These are phyloP conservation scores for Fistulifera pelliculosa DNA, from an alignment of 108 stramenopile genomes.

Conservation along the genomic window DNA sequence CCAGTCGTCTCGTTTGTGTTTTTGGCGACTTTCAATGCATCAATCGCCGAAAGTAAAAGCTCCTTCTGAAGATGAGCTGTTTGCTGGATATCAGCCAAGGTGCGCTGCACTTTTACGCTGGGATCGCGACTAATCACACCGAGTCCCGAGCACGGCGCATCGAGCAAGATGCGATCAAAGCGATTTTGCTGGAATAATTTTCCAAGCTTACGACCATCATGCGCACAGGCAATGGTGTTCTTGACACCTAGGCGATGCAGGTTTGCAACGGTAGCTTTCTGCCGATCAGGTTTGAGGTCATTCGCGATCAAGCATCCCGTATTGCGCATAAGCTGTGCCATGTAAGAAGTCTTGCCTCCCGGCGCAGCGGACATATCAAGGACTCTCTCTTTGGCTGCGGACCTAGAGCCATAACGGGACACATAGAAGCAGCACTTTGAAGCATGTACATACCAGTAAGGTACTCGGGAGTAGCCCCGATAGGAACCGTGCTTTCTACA, in stretches of 20 bases:
- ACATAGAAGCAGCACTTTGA: constrained; percentile 96
- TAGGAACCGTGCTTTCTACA: constrained; percentile 92
- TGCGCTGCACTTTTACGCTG: constrained; percentile 93
- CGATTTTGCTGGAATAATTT: constrained; percentile 47
- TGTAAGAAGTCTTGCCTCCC: constrained; percentile 96
- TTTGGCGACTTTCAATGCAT: constrained; percentile 63
- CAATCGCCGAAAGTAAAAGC: constrained; percentile 93
- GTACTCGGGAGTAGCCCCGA: constrained; percentile 99
- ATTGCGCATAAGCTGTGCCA: constrained; percentile 97
- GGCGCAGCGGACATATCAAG: constrained; percentile 97
- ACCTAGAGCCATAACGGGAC: constrained; percentile 90
- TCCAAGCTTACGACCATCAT: constrained; percentile 92
- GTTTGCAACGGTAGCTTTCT: constrained; percentile 97
- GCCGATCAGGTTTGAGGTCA: constrained; percentile 88
- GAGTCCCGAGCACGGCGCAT: constrained; percentile 97
- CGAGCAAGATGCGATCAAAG: constrained; percentile 94
- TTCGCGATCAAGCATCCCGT: constrained; percentile 93
- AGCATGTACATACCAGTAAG: constrained; percentile 99
- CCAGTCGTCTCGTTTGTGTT: constrained; percentile 66
- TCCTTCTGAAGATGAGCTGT: constrained; percentile 96
- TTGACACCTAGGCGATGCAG: constrained; percentile 95
- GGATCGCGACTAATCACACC: constrained; percentile 98
- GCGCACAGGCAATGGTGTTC: constrained; percentile 85
- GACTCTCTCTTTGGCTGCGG: constrained; percentile 90
- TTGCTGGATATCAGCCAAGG: constrained; percentile 83